Evolutionary conservation across 176 grass and related monocot genomes (phyloP).

Genomic region (Paspalum notatum): DNA sequence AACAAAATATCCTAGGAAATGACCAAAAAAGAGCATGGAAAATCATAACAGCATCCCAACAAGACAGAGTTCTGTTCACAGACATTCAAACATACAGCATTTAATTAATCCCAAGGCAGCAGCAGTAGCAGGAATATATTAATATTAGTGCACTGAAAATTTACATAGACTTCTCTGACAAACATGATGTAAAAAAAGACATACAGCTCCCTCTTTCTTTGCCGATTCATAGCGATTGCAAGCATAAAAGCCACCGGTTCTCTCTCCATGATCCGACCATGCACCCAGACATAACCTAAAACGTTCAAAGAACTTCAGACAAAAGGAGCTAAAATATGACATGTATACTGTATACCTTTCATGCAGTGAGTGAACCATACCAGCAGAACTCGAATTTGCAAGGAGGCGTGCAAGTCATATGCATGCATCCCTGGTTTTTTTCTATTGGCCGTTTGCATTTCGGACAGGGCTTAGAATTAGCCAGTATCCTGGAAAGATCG

Average conservation of each 20-base stretch:
- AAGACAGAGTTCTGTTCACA: not conserved
- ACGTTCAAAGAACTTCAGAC: slow-evolving; percentile 37
- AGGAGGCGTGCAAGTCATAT: slow-evolving; percentile 95
- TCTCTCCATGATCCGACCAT: slow-evolving; percentile 88
- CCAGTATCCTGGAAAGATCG: slow-evolving; percentile 78
- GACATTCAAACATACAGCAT: not conserved
- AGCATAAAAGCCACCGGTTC: slow-evolving; percentile 95
- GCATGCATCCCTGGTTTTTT: slow-evolving; percentile 98
- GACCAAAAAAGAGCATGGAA: slow-evolving; percentile 9
- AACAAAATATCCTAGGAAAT: not conserved
- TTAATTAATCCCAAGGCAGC: not conserved
- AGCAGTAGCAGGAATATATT: not conserved
- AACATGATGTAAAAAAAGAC: slow-evolving; percentile 30
- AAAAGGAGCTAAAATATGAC: slow-evolving; percentile 9
- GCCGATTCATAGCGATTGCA: slow-evolving; percentile 95
- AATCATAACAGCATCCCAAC: slow-evolving; percentile 3
- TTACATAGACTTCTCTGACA: not conserved
- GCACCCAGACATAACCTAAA: slow-evolving; percentile 86
- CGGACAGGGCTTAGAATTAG: slow-evolving; percentile 97
- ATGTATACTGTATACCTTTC: slow-evolving; percentile 25
- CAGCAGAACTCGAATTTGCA: slow-evolving; percentile 99
- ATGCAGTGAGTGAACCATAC: slow-evolving; percentile 49
- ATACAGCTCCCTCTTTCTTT: slow-evolving; percentile 85
- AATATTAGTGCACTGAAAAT: not conserved
- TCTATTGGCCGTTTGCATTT: slow-evolving; percentile 98